Conservation (phyloP, 495 filamentous ascomycete genomes). For the Clavariopsis aquatica region DNA sequence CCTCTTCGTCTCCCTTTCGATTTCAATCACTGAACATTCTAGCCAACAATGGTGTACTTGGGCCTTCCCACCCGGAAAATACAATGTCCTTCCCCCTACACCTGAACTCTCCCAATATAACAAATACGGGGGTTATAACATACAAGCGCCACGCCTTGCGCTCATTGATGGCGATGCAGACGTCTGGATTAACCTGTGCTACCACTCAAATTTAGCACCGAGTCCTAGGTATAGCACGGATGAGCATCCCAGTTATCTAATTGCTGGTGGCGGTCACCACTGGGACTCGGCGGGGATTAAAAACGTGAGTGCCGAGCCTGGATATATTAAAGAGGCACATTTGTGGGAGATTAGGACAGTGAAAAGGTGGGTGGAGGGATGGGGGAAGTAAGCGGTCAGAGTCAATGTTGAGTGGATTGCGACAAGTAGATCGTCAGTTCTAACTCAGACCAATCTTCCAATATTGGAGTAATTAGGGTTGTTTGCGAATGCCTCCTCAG, state of each 20-base stretch:
- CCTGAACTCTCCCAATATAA: constrained; percentile 48
- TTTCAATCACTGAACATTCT: neutral
- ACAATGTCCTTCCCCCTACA: constrained; percentile 48
- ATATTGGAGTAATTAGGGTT: too few species aligned
- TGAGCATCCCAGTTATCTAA: constrained; percentile 49
- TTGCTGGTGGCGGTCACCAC: constrained; percentile 53
- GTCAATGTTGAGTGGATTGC: neutral
- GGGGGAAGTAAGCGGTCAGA: neutral
- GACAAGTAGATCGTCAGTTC: too few species aligned
- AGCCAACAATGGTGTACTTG: constrained; percentile 55
- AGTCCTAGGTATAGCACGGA: constrained; percentile 39
- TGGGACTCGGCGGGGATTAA: constrained; percentile 54
- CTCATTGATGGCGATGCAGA: constrained; percentile 53
- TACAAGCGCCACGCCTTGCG: constrained; percentile 50
- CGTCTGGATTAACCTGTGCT: constrained; percentile 52
- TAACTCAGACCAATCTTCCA: too few species aligned
- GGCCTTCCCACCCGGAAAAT: constrained; percentile 51
- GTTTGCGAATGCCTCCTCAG: too few species aligned
- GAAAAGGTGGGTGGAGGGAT: constrained; percentile 38
- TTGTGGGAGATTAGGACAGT: constrained; percentile 53
- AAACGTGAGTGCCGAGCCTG: constrained; percentile 50
- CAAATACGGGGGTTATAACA: constrained; percentile 49
- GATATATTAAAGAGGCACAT: constrained; percentile 55
- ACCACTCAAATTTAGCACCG: constrained; percentile 49
- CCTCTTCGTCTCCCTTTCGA: neutral